A percentile compares a stretch with the other conserved stretches of the same genome.
phyloP scores from a whole-genome alignment of 345 rosid species.

The Brassica nigra region DNA sequence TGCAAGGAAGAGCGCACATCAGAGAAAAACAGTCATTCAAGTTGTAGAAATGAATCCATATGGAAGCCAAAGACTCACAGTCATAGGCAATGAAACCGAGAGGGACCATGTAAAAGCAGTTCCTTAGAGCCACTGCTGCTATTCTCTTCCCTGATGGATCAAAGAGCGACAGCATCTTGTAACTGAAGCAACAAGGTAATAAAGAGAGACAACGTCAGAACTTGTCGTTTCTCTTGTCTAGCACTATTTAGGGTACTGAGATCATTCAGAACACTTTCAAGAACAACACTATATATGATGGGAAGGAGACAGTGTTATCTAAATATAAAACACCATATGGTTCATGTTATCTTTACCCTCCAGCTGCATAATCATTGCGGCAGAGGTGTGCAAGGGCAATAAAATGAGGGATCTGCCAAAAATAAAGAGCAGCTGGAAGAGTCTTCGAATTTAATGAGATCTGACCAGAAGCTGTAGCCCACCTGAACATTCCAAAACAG shows the following conservation, averaged over 20 bases:
- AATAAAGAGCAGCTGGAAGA: constrained; percentile 92
- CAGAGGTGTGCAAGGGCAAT: constrained; percentile 94
- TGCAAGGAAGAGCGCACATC: not conserved
- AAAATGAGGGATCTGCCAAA: constrained; percentile 99
- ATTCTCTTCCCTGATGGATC: constrained; percentile 85
- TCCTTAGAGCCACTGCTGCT: constrained; percentile 78
- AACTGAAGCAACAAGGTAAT: constrained; percentile 47
- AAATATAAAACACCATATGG: constrained; percentile 5
- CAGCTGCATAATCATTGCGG: constrained; percentile 89
- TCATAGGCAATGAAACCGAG: constrained; percentile 81
- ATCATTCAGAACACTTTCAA: not conserved
- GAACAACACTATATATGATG: not conserved
- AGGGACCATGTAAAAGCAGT: constrained; percentile 87
- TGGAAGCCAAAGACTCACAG: constrained; percentile 55
- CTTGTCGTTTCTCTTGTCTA: not conserved
- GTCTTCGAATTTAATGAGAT: constrained; percentile 68
- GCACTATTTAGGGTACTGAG: not conserved
- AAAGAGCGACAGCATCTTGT: constrained; percentile 84
- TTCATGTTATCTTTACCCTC: constrained; percentile 62
- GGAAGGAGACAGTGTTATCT: constrained; percentile 11
- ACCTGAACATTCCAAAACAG: constrained; percentile 46
- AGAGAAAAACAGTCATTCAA: not conserved
- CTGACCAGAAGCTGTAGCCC: constrained; percentile 89
- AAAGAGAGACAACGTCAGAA: not conserved
- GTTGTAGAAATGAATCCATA: not conserved